phyloP scores from a whole-genome alignment of 2,329 filamentous ascomycete species.

The Colletotrichum viniferum region DNA sequence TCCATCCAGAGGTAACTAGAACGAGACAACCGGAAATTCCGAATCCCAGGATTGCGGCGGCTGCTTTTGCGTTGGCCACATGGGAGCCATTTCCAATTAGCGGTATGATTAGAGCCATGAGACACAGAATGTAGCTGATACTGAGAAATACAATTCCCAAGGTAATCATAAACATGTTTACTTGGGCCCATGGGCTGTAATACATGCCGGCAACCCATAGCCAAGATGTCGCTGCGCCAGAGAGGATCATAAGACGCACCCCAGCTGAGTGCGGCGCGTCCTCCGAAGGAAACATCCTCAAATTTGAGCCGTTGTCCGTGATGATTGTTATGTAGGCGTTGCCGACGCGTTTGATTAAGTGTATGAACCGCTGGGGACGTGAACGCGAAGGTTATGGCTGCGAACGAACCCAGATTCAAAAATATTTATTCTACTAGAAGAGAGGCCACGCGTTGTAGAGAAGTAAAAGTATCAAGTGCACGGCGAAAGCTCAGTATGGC shows the following conservation, averaged over 20 bases:
- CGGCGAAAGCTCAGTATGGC: background rate
- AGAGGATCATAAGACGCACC: background rate
- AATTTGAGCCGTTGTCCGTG: background rate
- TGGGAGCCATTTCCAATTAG: rapidly evolving
- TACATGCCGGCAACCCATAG: background rate
- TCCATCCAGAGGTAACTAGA: background rate
- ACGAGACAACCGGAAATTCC: background rate
- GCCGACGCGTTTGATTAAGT: background rate
- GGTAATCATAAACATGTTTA: rapidly evolving
- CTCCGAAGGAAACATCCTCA: background rate
- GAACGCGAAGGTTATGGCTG: background rate
- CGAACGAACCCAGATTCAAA: no score
- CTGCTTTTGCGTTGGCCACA: background rate
- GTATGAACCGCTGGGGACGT: background rate
- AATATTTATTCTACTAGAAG: no score
- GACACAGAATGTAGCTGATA: background rate
- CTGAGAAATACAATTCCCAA: background rate
- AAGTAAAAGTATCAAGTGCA: background rate
- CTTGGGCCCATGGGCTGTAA: background rate
- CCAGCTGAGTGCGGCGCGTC: background rate
- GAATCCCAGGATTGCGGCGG: background rate
- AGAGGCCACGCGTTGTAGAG: background rate
- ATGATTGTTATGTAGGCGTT: background rate
- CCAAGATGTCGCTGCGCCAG: background rate
- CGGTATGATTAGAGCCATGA: background rate